Evolutionary conservation across 192 early-diverging fungal genomes (phyloP), one percentile per base, ranked within the genome.

Genomic region (Mortierella claussenii): DNA sequence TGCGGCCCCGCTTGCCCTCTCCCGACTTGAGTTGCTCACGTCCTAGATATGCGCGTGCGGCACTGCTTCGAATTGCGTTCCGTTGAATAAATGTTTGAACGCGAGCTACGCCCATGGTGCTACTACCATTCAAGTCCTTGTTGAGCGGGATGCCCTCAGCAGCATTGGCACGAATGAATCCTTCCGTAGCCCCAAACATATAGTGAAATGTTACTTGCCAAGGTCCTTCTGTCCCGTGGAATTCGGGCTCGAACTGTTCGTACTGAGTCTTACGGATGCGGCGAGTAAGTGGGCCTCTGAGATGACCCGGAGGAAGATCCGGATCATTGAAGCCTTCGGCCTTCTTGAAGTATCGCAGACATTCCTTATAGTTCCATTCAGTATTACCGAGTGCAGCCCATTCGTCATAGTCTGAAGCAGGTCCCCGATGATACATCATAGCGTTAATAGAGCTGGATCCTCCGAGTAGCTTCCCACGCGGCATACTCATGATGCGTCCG

Each of bases 381-480:
- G 48, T 53, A 44, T 71, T 74, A 18, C 69, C 69, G 12, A 76
- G 53, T 6, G 43, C 9, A 6, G 47, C 60, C 79, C 79, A 80
- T 23, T 65, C 52, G 13, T 80, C 65, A 28, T 59, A 80, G 26
- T 80, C 79, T 17, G 55, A 65, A 6, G 79, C 64, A 7, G 69
- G 58, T 10, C 79, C 79, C 30, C 69, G 79, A 50, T 71, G 64
- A 48, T 80, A 74, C 55, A 80, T 68, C 79, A 80, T 80, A 11
- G 69, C 69, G 17, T 80, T 80, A 37, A 80, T 68, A 2, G 73
- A 60, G 36, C 73, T 76, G 34, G 37, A 54, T 20, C 69, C 54
- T 56, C 48, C 73, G 9, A 76, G 59, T 10, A 76, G 18, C 28
- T 62, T 76, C 15, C 73, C 73, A 4, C 65, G 56, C 11, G 73